Percentiles rank a stretch among this genome's conserved stretches.
phyloP scores from a whole-genome alignment of 2,329 filamentous ascomycete species.

The Ophiostoma piceae region DNA sequence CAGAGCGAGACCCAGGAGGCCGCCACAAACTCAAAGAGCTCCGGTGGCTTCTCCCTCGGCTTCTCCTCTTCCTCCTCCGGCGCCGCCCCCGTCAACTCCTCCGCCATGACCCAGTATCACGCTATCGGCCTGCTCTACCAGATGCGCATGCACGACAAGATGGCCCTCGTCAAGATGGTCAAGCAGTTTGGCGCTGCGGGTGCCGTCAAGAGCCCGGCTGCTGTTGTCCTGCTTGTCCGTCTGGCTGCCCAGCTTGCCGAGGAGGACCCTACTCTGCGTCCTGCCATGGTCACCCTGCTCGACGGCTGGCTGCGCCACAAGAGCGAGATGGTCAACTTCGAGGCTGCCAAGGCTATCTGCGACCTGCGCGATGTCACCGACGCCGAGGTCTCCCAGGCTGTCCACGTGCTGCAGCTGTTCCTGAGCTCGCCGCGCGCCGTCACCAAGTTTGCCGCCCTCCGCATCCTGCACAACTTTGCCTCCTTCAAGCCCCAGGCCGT shows the following conservation, averaged over 20 bases:
- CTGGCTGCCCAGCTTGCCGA: slow-evolving; percentile 90
- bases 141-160: slow-evolving; percentile 94
- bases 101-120: slow-evolving; percentile 97
- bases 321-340: slow-evolving; percentile 99
- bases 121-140: slow-evolving; percentile 96
- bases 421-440: slow-evolving; percentile 90
- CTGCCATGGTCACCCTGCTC: slow-evolving; percentile 94
- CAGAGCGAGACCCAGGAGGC: slow-evolving; percentile 98
- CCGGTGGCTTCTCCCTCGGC: slow-evolving; percentile 82
- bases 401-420: slow-evolving; percentile 94
- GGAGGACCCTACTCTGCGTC: slow-evolving; percentile 81
- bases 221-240: slow-evolving; percentile 85
- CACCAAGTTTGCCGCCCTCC: slow-evolving; percentile 94
- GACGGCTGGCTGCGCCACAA: slow-evolving; percentile 97
- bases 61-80: slow-evolving; percentile 81
- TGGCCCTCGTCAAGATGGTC: slow-evolving; percentile 99
- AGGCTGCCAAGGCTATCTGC: slow-evolving; percentile 96
- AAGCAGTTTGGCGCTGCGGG: slow-evolving; percentile 92
- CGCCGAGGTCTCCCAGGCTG: slow-evolving; percentile 81
- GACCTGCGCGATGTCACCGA: slow-evolving; percentile 91
- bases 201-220: slow-evolving; percentile 90
- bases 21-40: slow-evolving; percentile 82
- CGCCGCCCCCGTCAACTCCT: slow-evolving; percentile 68
- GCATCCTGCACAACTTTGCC: slow-evolving; percentile 93
- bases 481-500: slow-evolving; percentile 94